These are phyloP conservation scores for Acanthamoeba rhysodes DNA, from an alignment of 208 protist genomes.

Conservation along the genomic window DNA sequence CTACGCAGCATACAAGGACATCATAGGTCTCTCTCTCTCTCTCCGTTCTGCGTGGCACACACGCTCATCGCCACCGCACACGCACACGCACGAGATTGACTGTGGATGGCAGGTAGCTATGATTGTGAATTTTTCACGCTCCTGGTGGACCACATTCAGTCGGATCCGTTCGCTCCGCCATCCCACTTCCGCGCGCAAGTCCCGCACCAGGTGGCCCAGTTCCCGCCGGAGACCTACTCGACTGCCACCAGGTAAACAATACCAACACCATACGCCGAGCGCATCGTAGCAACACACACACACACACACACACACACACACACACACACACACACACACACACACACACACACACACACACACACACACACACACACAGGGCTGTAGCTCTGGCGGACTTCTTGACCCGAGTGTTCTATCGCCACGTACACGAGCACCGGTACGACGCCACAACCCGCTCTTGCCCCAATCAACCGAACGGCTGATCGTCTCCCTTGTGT, in stretches of 20 bases:
- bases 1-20: slow-evolving; percentile 79
- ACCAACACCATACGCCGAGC: background rate
- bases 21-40: background rate
- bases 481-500: background rate
- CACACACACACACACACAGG: background rate
- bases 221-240: slow-evolving; percentile 69
- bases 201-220: slow-evolving; percentile 28
- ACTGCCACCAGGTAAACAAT: slow-evolving; percentile 6
- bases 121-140: slow-evolving; percentile 93
- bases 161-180: slow-evolving; percentile 88
- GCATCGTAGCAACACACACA: background rate
- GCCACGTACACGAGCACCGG: background rate
- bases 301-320: background rate
- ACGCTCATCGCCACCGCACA: background rate
- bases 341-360: too few relatives aligned
- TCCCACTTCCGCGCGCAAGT: slow-evolving; percentile 81
- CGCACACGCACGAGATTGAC: background rate
- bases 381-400: slow-evolving; percentile 78
- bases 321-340: background rate
- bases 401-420: slow-evolving; percentile 80
- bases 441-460: background rate
- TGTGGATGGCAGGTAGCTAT: slow-evolving; percentile 86
- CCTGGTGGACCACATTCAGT: slow-evolving; percentile 84
- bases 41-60: background rate
- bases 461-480: too few relatives aligned